Percentiles rank a stretch among this genome's conserved stretches.
These are phyloP conservation scores for Penicillium paneum DNA, from an alignment of 2,329 filamentous ascomycete species.

Conservation along the genomic window DNA sequence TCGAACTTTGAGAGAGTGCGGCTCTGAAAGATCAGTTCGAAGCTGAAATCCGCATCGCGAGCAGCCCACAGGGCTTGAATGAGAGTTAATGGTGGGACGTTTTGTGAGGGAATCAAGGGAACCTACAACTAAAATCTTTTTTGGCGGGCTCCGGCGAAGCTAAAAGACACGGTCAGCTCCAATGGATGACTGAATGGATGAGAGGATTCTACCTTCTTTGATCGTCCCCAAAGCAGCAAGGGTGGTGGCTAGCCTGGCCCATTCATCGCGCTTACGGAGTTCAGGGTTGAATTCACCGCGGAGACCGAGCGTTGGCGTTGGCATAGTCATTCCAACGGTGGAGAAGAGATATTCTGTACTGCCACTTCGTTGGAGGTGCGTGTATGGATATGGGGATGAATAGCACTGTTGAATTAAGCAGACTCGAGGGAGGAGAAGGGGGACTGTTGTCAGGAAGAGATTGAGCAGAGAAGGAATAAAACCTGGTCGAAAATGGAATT, in stretches of 20 bases:
- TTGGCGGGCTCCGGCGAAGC: neutral
- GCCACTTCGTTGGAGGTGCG: neutral
- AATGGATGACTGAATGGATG: neutral
- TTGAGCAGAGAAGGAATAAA: neutral
- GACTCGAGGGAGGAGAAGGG: neutral
- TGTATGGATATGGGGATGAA: neutral
- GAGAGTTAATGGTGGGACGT: neutral
- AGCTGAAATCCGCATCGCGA: neutral
- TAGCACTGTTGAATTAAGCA: neutral
- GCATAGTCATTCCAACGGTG: neutral
- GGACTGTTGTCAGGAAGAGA: neutral
- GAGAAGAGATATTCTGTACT: neutral
- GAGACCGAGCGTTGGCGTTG: neutral
- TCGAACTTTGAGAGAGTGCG: neutral
- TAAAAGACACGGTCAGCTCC: neutral
- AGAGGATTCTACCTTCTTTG: neutral
- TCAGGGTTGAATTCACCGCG: neutral
- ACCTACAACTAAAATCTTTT: neutral
- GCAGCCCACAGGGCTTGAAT: neutral
- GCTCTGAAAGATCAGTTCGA: neutral
- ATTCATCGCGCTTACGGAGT: neutral
- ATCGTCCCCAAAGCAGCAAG: neutral
- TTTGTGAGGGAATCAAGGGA: neutral
- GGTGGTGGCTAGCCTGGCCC: neutral
- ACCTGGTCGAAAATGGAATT: neutral